Percentiles rank a stretch among this genome's conserved stretches.
Conservation (phyloP, 495 filamentous ascomycete genomes). For the Aspergillus wentii region DNA sequence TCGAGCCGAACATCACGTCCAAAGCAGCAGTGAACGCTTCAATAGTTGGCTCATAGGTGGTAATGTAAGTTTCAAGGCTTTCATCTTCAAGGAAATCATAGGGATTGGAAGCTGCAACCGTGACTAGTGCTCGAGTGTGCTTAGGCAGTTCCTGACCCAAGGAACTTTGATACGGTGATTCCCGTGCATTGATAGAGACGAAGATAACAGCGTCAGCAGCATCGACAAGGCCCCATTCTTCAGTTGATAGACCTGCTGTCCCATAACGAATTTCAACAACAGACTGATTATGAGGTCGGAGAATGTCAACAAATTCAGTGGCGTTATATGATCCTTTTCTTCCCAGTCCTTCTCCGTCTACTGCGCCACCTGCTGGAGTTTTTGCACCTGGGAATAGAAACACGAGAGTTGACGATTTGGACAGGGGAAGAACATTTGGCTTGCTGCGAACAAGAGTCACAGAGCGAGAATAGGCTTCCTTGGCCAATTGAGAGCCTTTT, state of each 20-base stretch:
- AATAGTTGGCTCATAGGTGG: slow-evolving; percentile 45
- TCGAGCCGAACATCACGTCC: slow-evolving; percentile 35
- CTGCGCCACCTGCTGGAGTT: slow-evolving; percentile 36
- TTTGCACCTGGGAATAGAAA: slow-evolving; percentile 42
- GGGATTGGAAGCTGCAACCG: slow-evolving; percentile 42
- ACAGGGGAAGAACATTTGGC: slow-evolving; percentile 27
- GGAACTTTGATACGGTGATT: slow-evolving; percentile 33
- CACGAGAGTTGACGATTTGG: slow-evolving; percentile 24
- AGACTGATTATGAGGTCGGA: slow-evolving; percentile 17
- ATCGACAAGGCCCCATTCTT: slow-evolving; percentile 24
- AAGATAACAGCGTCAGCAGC: slow-evolving; percentile 39
- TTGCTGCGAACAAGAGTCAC: slow-evolving; percentile 38
- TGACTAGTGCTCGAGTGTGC: slow-evolving; percentile 24
- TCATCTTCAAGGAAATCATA: slow-evolving; percentile 44
- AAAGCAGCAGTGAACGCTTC: slow-evolving; percentile 39
- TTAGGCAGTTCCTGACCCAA: slow-evolving; percentile 30
- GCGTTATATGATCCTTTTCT: slow-evolving; percentile 28
- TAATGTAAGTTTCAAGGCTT: slow-evolving; percentile 38
- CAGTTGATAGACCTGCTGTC: slow-evolving; percentile 17
- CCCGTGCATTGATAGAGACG: slow-evolving; percentile 37
- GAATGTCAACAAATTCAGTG: slow-evolving; percentile 27
- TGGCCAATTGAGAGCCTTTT: slow-evolving; percentile 16
- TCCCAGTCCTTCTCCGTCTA: slow-evolving; percentile 39
- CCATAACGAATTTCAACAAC: slow-evolving; percentile 33
- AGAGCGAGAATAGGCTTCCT: slow-evolving; percentile 34